These are phyloP conservation scores for Fulvia fulva DNA, from an alignment of 2,329 filamentous ascomycete genomes.

Conservation along the genomic window DNA sequence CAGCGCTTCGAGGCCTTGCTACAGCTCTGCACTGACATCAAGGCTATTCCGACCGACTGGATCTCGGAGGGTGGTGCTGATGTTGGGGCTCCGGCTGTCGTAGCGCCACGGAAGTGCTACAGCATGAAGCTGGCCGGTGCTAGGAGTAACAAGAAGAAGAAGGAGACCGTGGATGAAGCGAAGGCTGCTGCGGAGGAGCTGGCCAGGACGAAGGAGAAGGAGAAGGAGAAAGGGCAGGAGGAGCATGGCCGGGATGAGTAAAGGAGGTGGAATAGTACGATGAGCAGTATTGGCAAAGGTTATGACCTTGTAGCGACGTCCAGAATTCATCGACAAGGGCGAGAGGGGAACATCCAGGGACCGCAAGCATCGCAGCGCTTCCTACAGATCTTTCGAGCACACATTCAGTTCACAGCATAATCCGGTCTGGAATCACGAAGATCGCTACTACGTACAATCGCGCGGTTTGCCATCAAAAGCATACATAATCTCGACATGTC, in stretches of 20 bases:
- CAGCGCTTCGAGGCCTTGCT: background rate
- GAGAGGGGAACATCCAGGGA: too few relatives aligned
- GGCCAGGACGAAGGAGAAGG: background rate
- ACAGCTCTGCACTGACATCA: background rate
- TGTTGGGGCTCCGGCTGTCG: background rate
- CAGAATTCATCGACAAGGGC: too few relatives aligned
- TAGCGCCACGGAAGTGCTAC: background rate
- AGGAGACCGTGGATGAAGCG: background rate
- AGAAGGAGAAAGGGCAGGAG: background rate
- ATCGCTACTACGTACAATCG: too few relatives aligned
- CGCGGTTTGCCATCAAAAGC: too few relatives aligned
- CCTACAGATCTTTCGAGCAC: too few relatives aligned
- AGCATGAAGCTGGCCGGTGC: background rate
- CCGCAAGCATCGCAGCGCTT: too few relatives aligned
- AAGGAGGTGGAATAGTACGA: background rate
- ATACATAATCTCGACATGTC: too few relatives aligned
- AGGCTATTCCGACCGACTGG: background rate
- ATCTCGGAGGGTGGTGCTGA: background rate
- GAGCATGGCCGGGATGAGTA: background rate
- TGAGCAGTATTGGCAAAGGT: too few relatives aligned
- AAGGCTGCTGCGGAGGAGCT: background rate
- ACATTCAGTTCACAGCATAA: too few relatives aligned
- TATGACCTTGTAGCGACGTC: too few relatives aligned
- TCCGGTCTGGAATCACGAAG: too few relatives aligned
- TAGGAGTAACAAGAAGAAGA: background rate